Percentiles rank a stretch among this genome's conserved stretches.
phyloP scores from a whole-genome alignment of 208 protist species.

The Acanthamoeba lenticulata region DNA sequence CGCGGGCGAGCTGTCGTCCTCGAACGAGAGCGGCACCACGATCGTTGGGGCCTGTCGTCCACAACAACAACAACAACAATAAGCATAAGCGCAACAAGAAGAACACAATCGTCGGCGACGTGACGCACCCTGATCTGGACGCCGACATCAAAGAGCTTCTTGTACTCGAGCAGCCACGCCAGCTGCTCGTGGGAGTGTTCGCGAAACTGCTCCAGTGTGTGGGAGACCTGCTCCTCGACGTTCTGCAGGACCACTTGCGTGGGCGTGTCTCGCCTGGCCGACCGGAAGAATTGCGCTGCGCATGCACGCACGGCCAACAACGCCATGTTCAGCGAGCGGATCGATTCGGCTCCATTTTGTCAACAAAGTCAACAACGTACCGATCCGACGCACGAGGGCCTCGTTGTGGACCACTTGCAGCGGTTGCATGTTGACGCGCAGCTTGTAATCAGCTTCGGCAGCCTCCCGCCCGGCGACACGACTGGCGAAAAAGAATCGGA shows the following conservation, averaged over 20 bases:
- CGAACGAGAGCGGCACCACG: slow-evolving; percentile 33
- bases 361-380: too few species aligned
- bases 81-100: too few species aligned
- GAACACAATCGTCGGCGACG: too few species aligned
- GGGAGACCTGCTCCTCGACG: neutral
- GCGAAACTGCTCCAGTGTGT: neutral
- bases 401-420: slow-evolving; percentile 57
- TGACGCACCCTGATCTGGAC: slow-evolving; percentile 42
- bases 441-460: slow-evolving; percentile 25
- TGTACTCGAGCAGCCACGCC: slow-evolving; percentile 56
- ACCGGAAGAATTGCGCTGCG: slow-evolving; percentile 28
- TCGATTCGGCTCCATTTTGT: too few species aligned
- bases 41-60: slow-evolving; percentile 62
- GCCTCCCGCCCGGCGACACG: neutral
- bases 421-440: slow-evolving; percentile 49
- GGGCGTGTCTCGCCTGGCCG: neutral
- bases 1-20: neutral
- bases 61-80: too few species aligned
- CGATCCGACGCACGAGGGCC: neutral
- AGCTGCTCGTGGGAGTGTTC: slow-evolving; percentile 38
- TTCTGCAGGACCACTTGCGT: neutral
- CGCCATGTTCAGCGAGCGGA: neutral
- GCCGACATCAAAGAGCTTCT: slow-evolving; percentile 6
- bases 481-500: slow-evolving; percentile 23
- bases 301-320: neutral